phyloP scores from a whole-genome alignment of 108 stramenopile species.

The Fistulifera pelliculosa region DNA sequence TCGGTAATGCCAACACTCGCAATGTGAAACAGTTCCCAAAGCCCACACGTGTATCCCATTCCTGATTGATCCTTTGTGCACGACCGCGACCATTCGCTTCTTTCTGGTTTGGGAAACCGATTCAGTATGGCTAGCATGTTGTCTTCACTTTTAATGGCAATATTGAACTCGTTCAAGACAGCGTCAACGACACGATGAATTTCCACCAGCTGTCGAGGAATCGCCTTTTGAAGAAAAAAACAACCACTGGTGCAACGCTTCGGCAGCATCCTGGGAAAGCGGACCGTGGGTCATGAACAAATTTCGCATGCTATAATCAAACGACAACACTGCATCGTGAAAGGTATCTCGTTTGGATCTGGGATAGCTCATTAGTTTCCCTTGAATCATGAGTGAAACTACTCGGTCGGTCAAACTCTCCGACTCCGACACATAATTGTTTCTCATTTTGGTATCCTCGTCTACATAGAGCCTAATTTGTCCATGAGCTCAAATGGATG shows the following conservation, averaged over 20 bases:
- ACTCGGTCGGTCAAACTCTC: not conserved
- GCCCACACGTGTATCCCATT: slow-evolving; percentile 74
- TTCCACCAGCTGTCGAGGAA: slow-evolving; percentile 48
- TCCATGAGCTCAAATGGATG: slow-evolving; percentile 27
- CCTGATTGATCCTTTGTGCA: slow-evolving; percentile 30
- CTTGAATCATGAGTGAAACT: too few relatives aligned
- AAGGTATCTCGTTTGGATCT: slow-evolving; percentile 45
- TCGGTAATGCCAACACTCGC: slow-evolving; percentile 67
- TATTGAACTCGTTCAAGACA: slow-evolving; percentile 38
- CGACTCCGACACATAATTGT: not conserved
- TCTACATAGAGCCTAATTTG: slow-evolving; percentile 19
- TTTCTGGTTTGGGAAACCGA: slow-evolving; percentile 8
- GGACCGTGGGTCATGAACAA: slow-evolving; percentile 43
- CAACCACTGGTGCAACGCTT: slow-evolving; percentile 24
- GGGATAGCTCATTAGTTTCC: not conserved
- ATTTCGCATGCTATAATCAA: slow-evolving; percentile 60
- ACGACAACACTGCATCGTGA: slow-evolving; percentile 57
- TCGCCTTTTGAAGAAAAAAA: slow-evolving; percentile 32
- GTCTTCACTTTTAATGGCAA: slow-evolving; percentile 25
- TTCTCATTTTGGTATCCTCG: not conserved
- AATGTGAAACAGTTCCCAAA: slow-evolving; percentile 82
- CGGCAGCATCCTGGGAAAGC: slow-evolving; percentile 13
- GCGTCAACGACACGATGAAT: slow-evolving; percentile 29
- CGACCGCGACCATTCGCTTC: slow-evolving; percentile 25
- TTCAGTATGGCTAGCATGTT: slow-evolving; percentile 25